phyloP scores from a whole-genome alignment of 192 early-diverging fungal species.

The Coemansia sp. region DNA sequence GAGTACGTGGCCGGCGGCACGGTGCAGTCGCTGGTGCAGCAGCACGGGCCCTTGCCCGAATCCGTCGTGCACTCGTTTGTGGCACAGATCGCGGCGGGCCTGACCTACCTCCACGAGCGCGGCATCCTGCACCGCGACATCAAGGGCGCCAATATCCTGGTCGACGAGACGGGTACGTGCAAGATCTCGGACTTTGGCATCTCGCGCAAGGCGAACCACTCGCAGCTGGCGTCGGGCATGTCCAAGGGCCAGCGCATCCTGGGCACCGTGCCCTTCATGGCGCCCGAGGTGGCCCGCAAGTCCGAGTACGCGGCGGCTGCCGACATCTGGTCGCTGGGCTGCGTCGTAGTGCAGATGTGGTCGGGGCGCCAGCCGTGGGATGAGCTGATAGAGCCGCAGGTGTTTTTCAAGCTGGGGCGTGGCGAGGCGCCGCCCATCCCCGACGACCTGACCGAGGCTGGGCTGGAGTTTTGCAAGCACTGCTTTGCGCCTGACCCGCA shows the following conservation, averaged over 20 bases:
- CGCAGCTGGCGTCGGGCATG: slow-evolving; percentile 8
- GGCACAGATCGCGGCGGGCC: slow-evolving; percentile 74
- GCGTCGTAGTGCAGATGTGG: slow-evolving; percentile 93
- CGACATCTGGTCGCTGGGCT: slow-evolving; percentile 89
- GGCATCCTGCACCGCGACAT: slow-evolving; percentile 75
- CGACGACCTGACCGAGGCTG: slow-evolving; percentile 57
- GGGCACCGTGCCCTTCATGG: slow-evolving; percentile 91
- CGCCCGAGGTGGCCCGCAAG: slow-evolving; percentile 82
- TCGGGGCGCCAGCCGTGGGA: slow-evolving; percentile 77
- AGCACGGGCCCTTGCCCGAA: slow-evolving; percentile 68
- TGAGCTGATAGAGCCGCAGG: slow-evolving; percentile 48
- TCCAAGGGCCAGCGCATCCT: slow-evolving; percentile 48
- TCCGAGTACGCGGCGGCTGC: slow-evolving; percentile 84
- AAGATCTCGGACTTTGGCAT: slow-evolving; percentile 98
- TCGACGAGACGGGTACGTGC: slow-evolving; percentile 74
- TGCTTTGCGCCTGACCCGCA: slow-evolving; percentile 79
- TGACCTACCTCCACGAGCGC: slow-evolving; percentile 79
- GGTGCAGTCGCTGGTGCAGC: slow-evolving; percentile 69
- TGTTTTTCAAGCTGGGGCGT: slow-evolving; percentile 71
- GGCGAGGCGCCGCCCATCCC: slow-evolving; percentile 80
- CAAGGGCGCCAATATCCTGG: slow-evolving; percentile 74
- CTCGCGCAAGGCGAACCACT: slow-evolving; percentile 64
- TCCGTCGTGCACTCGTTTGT: slow-evolving; percentile 67
- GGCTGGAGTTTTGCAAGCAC: slow-evolving; percentile 63
- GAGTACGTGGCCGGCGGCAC: slow-evolving; percentile 96